Percentiles rank a stretch among this genome's conserved stretches.
Evolutionary conservation across 1,284 basidiomycete species (phyloP).

Genomic region (Fomes fomentarius): DNA sequence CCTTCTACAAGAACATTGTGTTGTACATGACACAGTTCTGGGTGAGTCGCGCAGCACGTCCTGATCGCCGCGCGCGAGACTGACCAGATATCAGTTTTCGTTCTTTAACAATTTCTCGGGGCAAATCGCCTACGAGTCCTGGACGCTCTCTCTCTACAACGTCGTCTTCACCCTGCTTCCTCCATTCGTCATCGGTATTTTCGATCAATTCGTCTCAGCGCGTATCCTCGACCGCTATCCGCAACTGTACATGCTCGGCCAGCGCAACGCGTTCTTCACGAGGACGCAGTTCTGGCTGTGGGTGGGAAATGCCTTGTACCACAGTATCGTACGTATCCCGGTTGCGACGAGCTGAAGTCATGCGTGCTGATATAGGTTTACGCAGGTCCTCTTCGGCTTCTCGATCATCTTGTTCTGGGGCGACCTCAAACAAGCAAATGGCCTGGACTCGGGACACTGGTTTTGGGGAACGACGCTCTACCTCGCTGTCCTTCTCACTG

Average conservation of each 20-base stretch:
- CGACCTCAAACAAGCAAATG: conserved; percentile 80
- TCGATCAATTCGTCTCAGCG: conserved; percentile 97
- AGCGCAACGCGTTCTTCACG: conserved; percentile 91
- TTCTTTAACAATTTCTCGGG: conserved; percentile 99
- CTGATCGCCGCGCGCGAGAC: neutral
- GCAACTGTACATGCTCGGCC: conserved; percentile 92
- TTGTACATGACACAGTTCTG: conserved; percentile 98
- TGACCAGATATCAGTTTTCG: conserved; percentile 69
- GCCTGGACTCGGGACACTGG: conserved; percentile 92
- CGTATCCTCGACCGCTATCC: conserved; percentile 97
- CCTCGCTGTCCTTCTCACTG: conserved; percentile 90
- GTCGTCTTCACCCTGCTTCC: conserved; percentile 95
- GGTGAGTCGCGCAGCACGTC: conserved; percentile 51
- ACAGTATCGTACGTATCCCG: conserved; percentile 75
- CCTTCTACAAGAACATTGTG: conserved; percentile 97
- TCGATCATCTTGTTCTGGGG: conserved; percentile 92
- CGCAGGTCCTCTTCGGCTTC: conserved; percentile 87
- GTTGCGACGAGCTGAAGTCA: neutral
- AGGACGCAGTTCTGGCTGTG: conserved; percentile 94
- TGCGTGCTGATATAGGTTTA: neutral
- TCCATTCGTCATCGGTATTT: conserved; percentile 96
- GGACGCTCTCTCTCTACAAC: conserved; percentile 95
- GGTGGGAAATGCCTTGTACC: conserved; percentile 93
- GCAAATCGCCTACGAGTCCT: conserved; percentile 97
- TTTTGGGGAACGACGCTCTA: conserved; percentile 98